These are phyloP conservation scores for Talaromyces sp. DNA, from an alignment of 2,329 filamentous ascomycete genomes.

Conservation along the genomic window DNA sequence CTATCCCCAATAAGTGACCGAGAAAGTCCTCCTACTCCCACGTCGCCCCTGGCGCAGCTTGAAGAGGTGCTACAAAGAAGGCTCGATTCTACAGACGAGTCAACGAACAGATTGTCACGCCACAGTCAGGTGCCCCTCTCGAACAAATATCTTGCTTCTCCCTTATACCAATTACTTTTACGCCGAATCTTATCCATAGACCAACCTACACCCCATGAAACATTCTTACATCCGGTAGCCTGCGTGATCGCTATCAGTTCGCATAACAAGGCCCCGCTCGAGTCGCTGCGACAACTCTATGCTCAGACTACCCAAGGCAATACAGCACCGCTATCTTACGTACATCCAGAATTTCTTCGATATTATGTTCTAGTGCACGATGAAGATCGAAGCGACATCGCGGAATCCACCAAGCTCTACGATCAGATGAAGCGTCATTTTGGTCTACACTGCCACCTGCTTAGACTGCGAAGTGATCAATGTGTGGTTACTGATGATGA, in stretches of 20 bases:
- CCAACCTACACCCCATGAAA: slow-evolving; percentile 77
- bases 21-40: slow-evolving; percentile 30
- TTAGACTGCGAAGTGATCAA: slow-evolving; percentile 77
- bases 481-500: slow-evolving; percentile 89
- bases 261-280: slow-evolving; percentile 73
- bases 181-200: slow-evolving; percentile 75
- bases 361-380: slow-evolving; percentile 98
- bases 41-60: slow-evolving; percentile 50
- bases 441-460: slow-evolving; percentile 86
- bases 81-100: slow-evolving; percentile 67
- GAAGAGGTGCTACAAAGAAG: slow-evolving; percentile 78
- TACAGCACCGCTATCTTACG: slow-evolving; percentile 71
- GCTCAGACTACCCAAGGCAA: slow-evolving; percentile 74
- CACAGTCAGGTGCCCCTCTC: slow-evolving; percentile 26
- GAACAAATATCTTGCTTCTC: slow-evolving; percentile 52
- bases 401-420: slow-evolving; percentile 80
- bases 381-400: slow-evolving; percentile 90
- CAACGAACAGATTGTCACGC: slow-evolving; percentile 24
- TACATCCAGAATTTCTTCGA: slow-evolving; percentile 83
- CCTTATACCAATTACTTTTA: slow-evolving; percentile 81
- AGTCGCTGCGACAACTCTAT: slow-evolving; percentile 79
- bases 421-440: slow-evolving; percentile 99
- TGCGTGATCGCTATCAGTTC: slow-evolving; percentile 95
- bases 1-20: slow-evolving; percentile 50
- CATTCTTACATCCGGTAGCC: slow-evolving; percentile 89